Evolutionary conservation across 2,329 filamentous ascomycete genomes (phyloP), one percentile per base, ranked within the genome.

Genomic region (Hypoxylon sp.): DNA sequence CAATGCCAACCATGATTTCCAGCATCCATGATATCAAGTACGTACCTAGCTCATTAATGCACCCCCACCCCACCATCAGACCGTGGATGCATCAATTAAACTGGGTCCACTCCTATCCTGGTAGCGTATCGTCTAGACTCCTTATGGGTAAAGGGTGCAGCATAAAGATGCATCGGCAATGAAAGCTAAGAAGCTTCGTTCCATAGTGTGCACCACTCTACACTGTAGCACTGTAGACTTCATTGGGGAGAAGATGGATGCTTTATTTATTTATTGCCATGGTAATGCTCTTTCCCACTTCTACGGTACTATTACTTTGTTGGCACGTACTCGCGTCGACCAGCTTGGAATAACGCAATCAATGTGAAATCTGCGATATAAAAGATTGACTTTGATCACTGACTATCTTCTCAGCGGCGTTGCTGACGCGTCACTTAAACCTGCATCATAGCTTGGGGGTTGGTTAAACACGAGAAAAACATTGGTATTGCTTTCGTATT

Each of bases 391-490:
- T 54, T 19, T 46, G 57, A 50, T 51, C 22, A 37, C 39, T 50
- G 14, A 44, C 58, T 48, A 63, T 64, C 33, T 61, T 26, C 42
- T 58, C 67, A 54, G 53, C 53, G 50, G 60, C 54, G 26, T 31
- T 26, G 66, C 51, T 69, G 52, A 71, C 69, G 69, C 69, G 67
- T 69, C 66, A 31, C 22, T 55, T 47, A 17, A 22, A 53, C 33
- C 61, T 59, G 19, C 52, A 59, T 31, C 55, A 51, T 24, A 48
- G 58, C 26, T 59, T 61, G 35, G 54, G 42, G 39, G 44, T 24
- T 22, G 26, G 29, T 50, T 37, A 17, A 65, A 70, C 61, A 71
- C 67, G 67, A 67, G 64, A 29, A 57, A 47, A 11, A 54, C 51
- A 14, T 33, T 33, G n/a, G 54, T 66, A 50, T 53, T 60, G 33